Evolutionary conservation across 106 monocot genomes (phyloP).

Genomic region (Narthecium ossifragum): DNA sequence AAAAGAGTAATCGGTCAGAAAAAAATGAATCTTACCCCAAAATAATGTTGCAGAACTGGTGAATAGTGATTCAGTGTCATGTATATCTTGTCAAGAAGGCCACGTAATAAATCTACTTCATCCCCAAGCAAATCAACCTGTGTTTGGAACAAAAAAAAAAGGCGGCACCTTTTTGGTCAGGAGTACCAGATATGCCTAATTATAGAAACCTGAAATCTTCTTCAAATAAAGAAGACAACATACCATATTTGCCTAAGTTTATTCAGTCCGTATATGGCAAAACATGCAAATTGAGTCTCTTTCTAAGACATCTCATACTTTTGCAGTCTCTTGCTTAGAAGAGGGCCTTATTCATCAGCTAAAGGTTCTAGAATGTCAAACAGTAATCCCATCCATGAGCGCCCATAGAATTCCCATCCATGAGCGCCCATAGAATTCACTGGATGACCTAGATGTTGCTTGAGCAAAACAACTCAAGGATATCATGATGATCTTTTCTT

Average conservation of each 20-base stretch:
- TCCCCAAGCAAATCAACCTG: constrained; percentile 88
- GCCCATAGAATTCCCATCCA: too few species aligned
- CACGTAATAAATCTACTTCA: constrained; percentile 55
- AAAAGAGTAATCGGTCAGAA: too few species aligned
- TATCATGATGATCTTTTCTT: too few species aligned
- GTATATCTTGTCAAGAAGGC: constrained; percentile 55
- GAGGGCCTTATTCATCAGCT: too few species aligned
- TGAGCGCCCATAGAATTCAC: too few species aligned
- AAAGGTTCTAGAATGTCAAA: too few species aligned
- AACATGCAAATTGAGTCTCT: too few species aligned
- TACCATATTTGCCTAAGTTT: not conserved
- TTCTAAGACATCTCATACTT: too few species aligned
- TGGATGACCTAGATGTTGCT: too few species aligned
- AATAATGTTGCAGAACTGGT: constrained; percentile 39
- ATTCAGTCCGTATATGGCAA: too few species aligned
- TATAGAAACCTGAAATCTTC: not conserved
- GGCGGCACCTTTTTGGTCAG: not conserved
- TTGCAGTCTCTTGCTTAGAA: not conserved
- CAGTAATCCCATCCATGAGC: too few species aligned
- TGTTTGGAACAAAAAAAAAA: constrained; percentile 1
- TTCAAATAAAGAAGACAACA: not conserved
- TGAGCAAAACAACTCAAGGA: too few species aligned
- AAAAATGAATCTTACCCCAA: constrained; percentile 33
- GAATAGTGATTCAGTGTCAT: constrained; percentile 37
- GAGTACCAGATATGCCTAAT: not conserved